A percentile compares a stretch with the other conserved stretches of the same genome.
These are phyloP conservation scores for Russula compacta DNA, from an alignment of 768 basidiomycete species.

Conservation along the genomic window DNA sequence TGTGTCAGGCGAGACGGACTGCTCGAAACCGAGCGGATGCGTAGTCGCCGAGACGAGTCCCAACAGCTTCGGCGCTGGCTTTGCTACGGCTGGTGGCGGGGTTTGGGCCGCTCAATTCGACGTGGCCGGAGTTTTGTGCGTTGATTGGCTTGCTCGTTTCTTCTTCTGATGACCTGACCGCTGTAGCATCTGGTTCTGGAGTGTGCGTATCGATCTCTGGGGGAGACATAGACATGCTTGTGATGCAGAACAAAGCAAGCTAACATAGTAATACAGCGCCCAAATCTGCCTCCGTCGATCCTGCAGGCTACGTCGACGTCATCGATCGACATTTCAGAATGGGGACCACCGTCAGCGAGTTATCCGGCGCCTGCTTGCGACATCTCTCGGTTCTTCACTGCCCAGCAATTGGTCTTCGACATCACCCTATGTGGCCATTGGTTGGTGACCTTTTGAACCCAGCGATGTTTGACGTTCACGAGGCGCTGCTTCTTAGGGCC, in stretches of 20 bases:
- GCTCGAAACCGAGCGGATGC: conserved; percentile 31
- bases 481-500: conserved; percentile 33
- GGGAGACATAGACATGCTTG: background rate
- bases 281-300: conserved; percentile 31
- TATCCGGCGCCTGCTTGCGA: conserved; percentile 36
- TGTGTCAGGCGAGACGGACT: conserved; percentile 25
- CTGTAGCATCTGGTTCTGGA: conserved; percentile 42
- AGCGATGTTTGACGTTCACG: background rate
- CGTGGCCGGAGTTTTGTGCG: conserved; percentile 41
- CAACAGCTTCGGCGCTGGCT: conserved; percentile 35
- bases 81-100: conserved; percentile 45
- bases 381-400: conserved; percentile 36
- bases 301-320: conserved; percentile 26
- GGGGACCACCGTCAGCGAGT: conserved; percentile 39
- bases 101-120: conserved; percentile 68
- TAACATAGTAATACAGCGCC: conserved; percentile 25
- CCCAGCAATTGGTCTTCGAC: conserved; percentile 46
- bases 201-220: conserved; percentile 24
- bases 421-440: conserved; percentile 50
- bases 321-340: conserved; percentile 32
- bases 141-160: background rate
- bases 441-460: conserved; percentile 24
- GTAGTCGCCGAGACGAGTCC: conserved; percentile 28
- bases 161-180: conserved; percentile 1
- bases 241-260: background rate